Evolutionary conservation across 2,329 filamentous ascomycete genomes (phyloP).

Genomic region (Apiospora saccharicola): DNA sequence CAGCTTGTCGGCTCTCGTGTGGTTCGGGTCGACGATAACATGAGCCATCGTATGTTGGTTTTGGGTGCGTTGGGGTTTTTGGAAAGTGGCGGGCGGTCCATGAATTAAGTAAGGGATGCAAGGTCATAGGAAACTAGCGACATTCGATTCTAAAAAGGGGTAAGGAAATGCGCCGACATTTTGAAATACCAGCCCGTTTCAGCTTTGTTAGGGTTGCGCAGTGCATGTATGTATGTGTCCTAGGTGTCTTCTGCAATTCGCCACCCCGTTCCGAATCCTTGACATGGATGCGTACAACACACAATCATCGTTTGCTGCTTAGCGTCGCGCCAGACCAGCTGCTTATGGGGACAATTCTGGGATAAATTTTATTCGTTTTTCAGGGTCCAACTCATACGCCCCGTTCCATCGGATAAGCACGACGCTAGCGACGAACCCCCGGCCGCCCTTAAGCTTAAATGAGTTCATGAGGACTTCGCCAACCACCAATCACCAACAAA

Average conservation of each 20-base stretch:
- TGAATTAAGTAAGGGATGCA: background rate
- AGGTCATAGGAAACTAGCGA: background rate
- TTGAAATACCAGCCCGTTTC: background rate
- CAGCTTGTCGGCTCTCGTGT: constrained; percentile 12
- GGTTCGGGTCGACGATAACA: constrained; percentile 9
- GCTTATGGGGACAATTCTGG: no score
- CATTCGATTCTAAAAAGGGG: background rate
- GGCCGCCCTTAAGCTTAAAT: no score
- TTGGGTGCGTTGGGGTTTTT: background rate
- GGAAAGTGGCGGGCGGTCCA: background rate
- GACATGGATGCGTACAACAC: no score
- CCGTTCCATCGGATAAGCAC: background rate
- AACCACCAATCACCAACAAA: no score
- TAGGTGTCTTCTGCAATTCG: no score
- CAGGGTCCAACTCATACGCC: background rate
- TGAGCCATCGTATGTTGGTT: background rate
- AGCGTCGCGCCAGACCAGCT: no score
- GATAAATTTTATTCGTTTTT: background rate
- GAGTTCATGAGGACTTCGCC: background rate
- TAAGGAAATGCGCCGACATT: background rate
- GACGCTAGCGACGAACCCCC: background rate
- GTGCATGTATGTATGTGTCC: no score
- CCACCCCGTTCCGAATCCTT: no score
- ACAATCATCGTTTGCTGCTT: no score
- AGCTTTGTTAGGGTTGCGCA: no score